Evolutionary conservation across 176 grass and related monocot species (phyloP).

Genomic region (Paspalum notatum): DNA sequence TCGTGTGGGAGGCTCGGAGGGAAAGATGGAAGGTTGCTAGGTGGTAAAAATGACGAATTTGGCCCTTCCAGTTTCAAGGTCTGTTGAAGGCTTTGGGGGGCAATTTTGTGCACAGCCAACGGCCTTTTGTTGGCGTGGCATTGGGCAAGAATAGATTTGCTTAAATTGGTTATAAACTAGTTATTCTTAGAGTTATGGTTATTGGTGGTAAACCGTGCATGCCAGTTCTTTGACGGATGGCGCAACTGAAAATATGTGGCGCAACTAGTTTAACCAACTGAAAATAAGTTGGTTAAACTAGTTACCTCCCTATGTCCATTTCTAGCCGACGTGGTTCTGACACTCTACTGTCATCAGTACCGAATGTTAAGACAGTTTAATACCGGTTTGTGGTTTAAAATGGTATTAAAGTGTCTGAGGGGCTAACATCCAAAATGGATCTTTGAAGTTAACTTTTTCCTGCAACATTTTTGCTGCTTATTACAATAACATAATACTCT

Average conservation of each 20-base stretch:
- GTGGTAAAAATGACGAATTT: background rate
- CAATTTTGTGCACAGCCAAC: slow-evolving; percentile 14
- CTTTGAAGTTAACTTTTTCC: no score
- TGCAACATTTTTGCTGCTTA: no score
- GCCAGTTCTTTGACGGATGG: background rate
- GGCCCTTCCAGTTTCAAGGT: background rate
- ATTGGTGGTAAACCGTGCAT: slow-evolving; percentile 16
- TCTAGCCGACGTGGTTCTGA: no score
- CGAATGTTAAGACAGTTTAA: no score
- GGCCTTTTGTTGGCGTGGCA: background rate
- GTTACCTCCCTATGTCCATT: no score
- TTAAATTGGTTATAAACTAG: background rate
- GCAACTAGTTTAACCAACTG: no score
- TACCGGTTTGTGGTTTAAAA: no score
- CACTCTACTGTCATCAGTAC: no score
- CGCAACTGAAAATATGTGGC: background rate
- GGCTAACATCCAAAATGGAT: no score
- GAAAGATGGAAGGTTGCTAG: background rate
- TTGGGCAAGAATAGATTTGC: slow-evolving; percentile 28
- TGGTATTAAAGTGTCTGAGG: no score
- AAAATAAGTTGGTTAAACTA: no score
- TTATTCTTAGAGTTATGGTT: background rate
- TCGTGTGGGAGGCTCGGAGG: background rate
- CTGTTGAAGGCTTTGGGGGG: background rate
- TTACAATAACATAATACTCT: no score